phyloP scores from a whole-genome alignment of 2,329 filamentous ascomycete species.

The Apiospora marii region DNA sequence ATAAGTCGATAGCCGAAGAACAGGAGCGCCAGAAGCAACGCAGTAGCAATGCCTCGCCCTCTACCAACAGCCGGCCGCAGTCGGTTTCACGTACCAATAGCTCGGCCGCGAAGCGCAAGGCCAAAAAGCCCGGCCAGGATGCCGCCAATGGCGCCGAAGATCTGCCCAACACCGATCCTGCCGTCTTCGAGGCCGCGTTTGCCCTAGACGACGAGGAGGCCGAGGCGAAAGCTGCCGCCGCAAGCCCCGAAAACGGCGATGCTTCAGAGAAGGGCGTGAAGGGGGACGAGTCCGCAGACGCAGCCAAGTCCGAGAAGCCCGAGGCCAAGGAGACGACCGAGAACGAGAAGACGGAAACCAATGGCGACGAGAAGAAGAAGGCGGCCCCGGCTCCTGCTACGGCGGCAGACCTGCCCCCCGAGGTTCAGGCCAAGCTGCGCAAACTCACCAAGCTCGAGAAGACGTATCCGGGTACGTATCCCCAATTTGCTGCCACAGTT shows the following conservation, averaged over 20 bases:
- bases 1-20: constrained; percentile 89
- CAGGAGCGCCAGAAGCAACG: constrained; percentile 77
- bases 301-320: constrained; percentile 32
- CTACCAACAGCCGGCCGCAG: constrained; percentile 52
- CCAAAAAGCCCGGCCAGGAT: constrained; percentile 52
- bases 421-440: constrained; percentile 77
- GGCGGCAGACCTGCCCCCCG: constrained; percentile 69
- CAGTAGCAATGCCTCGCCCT: constrained; percentile 50
- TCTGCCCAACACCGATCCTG: constrained; percentile 75
- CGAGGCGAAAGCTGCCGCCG: constrained; percentile 66
- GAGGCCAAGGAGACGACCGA: constrained; percentile 20
- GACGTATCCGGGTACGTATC: constrained; percentile 77
- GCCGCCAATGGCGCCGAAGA: constrained; percentile 45
- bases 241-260: constrained; percentile 47
- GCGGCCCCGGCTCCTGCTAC: constrained; percentile 33
- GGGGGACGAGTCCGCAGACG: constrained; percentile 33
- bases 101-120: constrained; percentile 44
- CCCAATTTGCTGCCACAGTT: constrained; percentile 26
- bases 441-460: constrained; percentile 91
- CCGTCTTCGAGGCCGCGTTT: constrained; percentile 87
- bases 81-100: constrained; percentile 52
- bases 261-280: constrained; percentile 45
- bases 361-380: constrained; percentile 30
- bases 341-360: constrained; percentile 23
- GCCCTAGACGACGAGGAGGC: constrained; percentile 89